Evolutionary conservation across 2,329 filamentous ascomycete species (phyloP), one percentile per base, ranked within the genome.

Genomic region (Phaeosphaeria sp.): DNA sequence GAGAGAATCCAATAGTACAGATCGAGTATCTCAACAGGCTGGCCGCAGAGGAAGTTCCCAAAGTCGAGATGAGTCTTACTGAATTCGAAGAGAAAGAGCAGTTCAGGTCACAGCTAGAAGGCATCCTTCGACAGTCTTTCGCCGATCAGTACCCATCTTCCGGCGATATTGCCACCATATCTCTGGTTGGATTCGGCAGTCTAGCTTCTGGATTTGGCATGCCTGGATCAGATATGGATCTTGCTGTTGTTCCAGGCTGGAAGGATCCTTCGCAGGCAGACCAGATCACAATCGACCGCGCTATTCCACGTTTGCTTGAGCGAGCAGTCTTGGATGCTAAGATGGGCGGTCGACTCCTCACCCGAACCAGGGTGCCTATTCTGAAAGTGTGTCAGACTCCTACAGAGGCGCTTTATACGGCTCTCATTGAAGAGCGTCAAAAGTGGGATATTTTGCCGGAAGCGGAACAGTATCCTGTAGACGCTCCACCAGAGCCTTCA

Each of bases 221-320:
- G 11, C 91, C 91, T 67, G 87, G 88, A n/a, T 94, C 93, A 1
- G 93, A 97, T 69, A 92, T 97, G 89, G 93, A 97, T 75, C 84
- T 97, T 27, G 91, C 89, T 8, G 84, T 96, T 33, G 80, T 95
- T 5, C 89, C 91, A 1, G 86, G 86, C 3, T 77, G 83, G 72
- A 69, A 64, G 47, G 63, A 72, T 45, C 44, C 59, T 27, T 46
- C 60, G 9, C 61, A 57, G 36, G 49, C 55, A 54, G 54, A 65
- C 15, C 65, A 71, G 11, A 69, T 72, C 51, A 65, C 73, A 49
- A 89, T 89, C 1, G 72, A 76, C 20, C 78, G 83, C 45, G 80
- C 84, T 1, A 88, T 95, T 54, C 92, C 92, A 1, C 85, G 91
- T 22, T 72, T 93, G 6, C 77, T 97, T 2, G 92, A 96, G 71